Evolutionary conservation across 345 rosid genomes (phyloP).

Genomic region (Populus pruinosa): DNA sequence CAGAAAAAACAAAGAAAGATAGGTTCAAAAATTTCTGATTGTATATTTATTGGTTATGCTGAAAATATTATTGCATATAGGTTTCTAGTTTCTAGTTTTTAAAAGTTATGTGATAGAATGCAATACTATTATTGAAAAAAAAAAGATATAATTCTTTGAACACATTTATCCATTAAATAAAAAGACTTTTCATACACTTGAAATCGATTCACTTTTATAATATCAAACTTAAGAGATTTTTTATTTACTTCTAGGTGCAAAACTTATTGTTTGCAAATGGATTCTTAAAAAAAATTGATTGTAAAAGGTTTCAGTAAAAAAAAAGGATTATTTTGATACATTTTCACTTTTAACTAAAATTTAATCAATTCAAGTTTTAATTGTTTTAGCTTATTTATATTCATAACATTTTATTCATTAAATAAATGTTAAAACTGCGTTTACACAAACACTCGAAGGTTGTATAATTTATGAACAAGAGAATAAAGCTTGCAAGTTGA

Average conservation of each 20-base stretch:
- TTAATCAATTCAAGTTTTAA: too few species aligned
- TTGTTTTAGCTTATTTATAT: background rate
- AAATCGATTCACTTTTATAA: background rate
- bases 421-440: background rate
- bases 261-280: background rate
- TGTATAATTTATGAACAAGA: too few species aligned
- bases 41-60: too few species aligned
- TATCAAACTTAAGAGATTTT: background rate
- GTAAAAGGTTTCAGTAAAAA: too few species aligned
- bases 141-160: background rate
- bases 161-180: background rate
- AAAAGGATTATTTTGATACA: too few species aligned
- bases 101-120: background rate
- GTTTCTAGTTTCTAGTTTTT: too few species aligned
- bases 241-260: background rate
- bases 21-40: too few species aligned
- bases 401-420: too few species aligned
- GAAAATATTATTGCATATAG: too few species aligned
- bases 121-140: background rate
- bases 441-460: background rate
- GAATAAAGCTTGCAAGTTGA: too few species aligned
- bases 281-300: too few species aligned
- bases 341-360: background rate
- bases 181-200: background rate
- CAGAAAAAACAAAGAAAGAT: background rate